Evolutionary conservation across 495 filamentous ascomycete genomes (phyloP).

Genomic region (Friedmanniomyces simplex): DNA sequence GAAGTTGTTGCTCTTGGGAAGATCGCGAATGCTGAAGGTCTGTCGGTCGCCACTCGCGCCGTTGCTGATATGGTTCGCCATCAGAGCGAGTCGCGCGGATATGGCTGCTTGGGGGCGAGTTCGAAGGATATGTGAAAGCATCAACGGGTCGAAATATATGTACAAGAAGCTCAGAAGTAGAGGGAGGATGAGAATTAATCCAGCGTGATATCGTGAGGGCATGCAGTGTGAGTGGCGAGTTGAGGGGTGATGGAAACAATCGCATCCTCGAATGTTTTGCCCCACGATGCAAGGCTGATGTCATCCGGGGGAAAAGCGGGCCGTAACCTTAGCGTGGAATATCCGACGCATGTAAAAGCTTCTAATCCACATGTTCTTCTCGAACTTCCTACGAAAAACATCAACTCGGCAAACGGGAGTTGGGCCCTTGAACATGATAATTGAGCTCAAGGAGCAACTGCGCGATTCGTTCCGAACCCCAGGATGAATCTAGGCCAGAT

Average conservation of each 20-base stretch:
- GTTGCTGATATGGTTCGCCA: constrained; percentile 39
- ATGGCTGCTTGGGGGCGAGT: constrained; percentile 20
- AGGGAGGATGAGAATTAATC: background rate
- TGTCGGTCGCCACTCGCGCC: background rate
- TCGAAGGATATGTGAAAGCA: constrained; percentile 31
- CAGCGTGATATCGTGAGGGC: background rate
- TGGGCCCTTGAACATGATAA: too few relatives aligned
- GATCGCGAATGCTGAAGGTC: constrained; percentile 33
- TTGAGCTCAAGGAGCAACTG: background rate
- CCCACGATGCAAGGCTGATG: background rate
- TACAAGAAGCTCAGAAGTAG: background rate
- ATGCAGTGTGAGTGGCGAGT: background rate
- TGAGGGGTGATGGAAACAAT: background rate
- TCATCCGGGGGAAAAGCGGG: background rate
- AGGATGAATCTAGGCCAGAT: constrained; percentile 32
- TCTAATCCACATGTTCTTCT: background rate
- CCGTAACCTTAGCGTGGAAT: too few relatives aligned
- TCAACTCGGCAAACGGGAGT: too few relatives aligned
- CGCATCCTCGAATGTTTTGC: background rate
- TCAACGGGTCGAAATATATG: constrained; percentile 15
- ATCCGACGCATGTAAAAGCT: background rate
- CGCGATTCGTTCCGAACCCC: background rate
- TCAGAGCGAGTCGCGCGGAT: constrained; percentile 34
- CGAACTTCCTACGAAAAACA: too few relatives aligned
- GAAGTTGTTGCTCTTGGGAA: constrained; percentile 81